A percentile compares a stretch with the other conserved stretches of the same genome.
Conservation (phyloP, 768 basidiomycete genomes). For the Megacollybia marginata region DNA sequence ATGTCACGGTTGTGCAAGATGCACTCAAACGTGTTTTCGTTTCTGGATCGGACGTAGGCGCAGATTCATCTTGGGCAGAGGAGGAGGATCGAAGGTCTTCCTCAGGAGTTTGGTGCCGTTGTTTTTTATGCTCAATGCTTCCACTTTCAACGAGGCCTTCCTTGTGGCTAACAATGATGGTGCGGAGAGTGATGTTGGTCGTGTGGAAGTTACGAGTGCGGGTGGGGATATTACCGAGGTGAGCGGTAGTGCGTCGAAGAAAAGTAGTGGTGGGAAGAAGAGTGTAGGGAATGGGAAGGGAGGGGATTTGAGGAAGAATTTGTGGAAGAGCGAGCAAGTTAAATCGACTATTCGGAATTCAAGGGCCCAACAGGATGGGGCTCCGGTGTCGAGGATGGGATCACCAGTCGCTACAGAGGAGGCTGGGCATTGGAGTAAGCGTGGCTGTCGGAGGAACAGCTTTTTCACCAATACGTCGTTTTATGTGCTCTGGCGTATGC, state of each 20-base stretch:
- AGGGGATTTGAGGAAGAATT: slow-evolving; percentile 70
- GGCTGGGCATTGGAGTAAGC: slow-evolving; percentile 22
- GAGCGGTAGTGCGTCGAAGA: slow-evolving; percentile 32
- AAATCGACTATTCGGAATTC: slow-evolving; percentile 60
- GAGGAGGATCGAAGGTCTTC: slow-evolving; percentile 75
- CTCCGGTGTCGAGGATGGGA: slow-evolving; percentile 51
- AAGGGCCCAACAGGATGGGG: slow-evolving; percentile 39
- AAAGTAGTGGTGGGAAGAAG: slow-evolving; percentile 21
- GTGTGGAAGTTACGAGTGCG: slow-evolving; percentile 26
- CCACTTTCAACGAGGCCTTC: slow-evolving; percentile 64
- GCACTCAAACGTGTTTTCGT: slow-evolving; percentile 80
- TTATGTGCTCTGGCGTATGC: slow-evolving; percentile 75
- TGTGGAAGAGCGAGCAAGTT: slow-evolving; percentile 78
- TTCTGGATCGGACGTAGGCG: slow-evolving; percentile 81
- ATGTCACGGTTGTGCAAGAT: slow-evolving; percentile 77
- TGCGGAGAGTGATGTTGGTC: slow-evolving; percentile 48
- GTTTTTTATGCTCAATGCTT: slow-evolving; percentile 69
- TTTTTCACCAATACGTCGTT: slow-evolving; percentile 90
- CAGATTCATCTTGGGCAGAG: slow-evolving; percentile 68
- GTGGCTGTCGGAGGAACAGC: slow-evolving; percentile 37
- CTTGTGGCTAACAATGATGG: slow-evolving; percentile 46
- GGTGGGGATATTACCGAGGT: slow-evolving; percentile 29
- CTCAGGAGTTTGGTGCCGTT: slow-evolving; percentile 70
- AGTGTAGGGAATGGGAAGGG: slow-evolving; percentile 22
- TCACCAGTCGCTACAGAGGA: slow-evolving; percentile 52